These are phyloP conservation scores for Guyanaporus albipodus DNA, from an alignment of 768 basidiomycete species.

Conservation along the genomic window DNA sequence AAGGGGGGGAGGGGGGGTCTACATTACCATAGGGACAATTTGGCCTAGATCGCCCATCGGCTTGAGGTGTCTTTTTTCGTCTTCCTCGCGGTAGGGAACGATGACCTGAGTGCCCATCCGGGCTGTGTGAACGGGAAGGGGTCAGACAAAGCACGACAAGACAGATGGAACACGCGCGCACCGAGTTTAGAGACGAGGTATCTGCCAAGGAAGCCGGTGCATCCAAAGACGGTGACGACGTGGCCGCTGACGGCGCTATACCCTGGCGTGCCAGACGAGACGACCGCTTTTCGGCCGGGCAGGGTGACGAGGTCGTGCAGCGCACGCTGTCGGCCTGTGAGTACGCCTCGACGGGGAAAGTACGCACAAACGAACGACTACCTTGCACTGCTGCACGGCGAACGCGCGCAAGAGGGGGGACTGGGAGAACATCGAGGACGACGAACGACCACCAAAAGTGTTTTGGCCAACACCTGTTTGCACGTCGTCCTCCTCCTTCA, in stretches of 20 bases:
- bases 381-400: conserved; percentile 45
- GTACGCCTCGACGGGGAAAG: not conserved
- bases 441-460: conserved; percentile 10
- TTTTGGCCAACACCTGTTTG: not conserved
- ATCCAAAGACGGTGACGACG: conserved; percentile 94
- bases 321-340: conserved; percentile 48
- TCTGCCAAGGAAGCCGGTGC: conserved; percentile 91
- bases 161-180: conserved; percentile 30
- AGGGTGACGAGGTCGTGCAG: conserved; percentile 69
- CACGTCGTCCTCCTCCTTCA: too few species aligned
- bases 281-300: conserved; percentile 57
- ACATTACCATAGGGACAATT: conserved; percentile 88
- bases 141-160: not conserved
- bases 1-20: too few species aligned
- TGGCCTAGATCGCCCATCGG: conserved; percentile 97
- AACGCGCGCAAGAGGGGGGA: conserved; percentile 48
- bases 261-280: conserved; percentile 75
- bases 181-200: conserved; percentile 94
- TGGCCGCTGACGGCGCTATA: conserved; percentile 89
- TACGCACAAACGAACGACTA: conserved; percentile 21
- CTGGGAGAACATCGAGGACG: conserved; percentile 39
- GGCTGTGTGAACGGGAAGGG: conserved; percentile 45
- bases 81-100: conserved; percentile 92
- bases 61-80: conserved; percentile 84
- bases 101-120: conserved; percentile 92